A percentile compares a stretch with the other conserved stretches of the same genome.
phyloP scores from a whole-genome alignment of 2,329 filamentous ascomycete genomes.

The Ascochyta lentis region DNA sequence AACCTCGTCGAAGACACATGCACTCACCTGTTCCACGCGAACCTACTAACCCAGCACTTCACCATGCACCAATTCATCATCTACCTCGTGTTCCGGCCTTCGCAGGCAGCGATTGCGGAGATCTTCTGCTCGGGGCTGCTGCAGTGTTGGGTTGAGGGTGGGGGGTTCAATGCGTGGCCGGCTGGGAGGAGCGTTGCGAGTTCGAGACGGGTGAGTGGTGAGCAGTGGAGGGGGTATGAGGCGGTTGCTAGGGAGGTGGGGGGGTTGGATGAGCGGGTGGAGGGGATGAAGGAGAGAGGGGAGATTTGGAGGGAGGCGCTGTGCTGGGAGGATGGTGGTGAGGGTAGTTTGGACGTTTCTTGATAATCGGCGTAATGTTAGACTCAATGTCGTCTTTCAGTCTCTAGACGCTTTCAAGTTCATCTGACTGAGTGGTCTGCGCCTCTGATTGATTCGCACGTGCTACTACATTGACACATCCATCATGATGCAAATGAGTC shows the following conservation, averaged over 20 bases:
- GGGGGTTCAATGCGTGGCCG: conserved; percentile 39
- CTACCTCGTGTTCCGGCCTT: conserved; percentile 34
- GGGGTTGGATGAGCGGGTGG: conserved; percentile 20
- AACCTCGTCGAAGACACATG: conserved; percentile 41
- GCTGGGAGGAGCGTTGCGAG: conserved; percentile 36
- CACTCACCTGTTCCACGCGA: conserved; percentile 14
- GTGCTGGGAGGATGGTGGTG: conserved; percentile 18
- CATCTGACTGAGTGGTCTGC: too few species aligned
- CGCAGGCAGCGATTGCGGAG: conserved; percentile 36
- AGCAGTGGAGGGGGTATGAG: conserved; percentile 26
- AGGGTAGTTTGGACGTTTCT: neutral
- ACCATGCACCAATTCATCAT: conserved; percentile 37
- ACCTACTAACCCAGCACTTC: conserved; percentile 24
- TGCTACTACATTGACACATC: neutral
- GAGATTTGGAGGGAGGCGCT: conserved; percentile 31
- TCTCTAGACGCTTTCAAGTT: too few species aligned
- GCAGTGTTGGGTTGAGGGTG: conserved; percentile 38
- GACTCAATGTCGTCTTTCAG: neutral
- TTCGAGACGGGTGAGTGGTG: conserved; percentile 16
- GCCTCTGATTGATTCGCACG: too few species aligned
- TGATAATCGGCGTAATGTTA: neutral
- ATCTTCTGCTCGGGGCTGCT: conserved; percentile 40
- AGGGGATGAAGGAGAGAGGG: conserved; percentile 19
- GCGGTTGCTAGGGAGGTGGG: conserved; percentile 17
- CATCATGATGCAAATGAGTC: neutral